Percentiles rank a stretch among this genome's conserved stretches.
These are phyloP conservation scores for Triticum timopheevii DNA, from an alignment of 176 grass and related monocot species.

Conservation along the genomic window DNA sequence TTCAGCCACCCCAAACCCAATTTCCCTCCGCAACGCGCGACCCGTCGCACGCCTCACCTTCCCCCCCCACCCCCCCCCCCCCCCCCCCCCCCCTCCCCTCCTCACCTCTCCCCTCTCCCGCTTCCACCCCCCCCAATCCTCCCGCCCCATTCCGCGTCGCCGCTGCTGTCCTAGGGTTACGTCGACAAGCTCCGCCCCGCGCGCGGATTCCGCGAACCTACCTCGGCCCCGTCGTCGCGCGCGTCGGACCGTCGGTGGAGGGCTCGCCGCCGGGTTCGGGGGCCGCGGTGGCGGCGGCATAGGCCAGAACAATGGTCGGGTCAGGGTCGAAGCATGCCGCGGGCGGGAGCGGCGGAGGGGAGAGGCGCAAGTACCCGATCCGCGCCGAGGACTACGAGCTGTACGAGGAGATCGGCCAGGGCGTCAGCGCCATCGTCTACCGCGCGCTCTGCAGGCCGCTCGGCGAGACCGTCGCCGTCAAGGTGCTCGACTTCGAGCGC, in stretches of 20 bases:
- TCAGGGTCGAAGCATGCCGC: not conserved
- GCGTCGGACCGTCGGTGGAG: not conserved
- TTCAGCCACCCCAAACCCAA: not conserved
- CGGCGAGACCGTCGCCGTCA: constrained; percentile 75
- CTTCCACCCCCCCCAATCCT: not conserved
- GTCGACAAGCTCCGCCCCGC: not conserved
- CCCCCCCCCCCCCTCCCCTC: not conserved
- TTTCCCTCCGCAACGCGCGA: constrained; percentile 44
- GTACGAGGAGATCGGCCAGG: constrained; percentile 84
- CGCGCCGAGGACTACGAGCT: constrained; percentile 79
- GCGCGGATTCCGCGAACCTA: not conserved
- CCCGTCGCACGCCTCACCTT: constrained; percentile 1
- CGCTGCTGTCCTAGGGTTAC: constrained; percentile 25
- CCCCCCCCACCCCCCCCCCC: not conserved
- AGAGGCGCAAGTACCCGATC: constrained; percentile 86
- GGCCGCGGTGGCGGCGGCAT: not conserved
- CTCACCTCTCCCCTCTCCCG: not conserved
- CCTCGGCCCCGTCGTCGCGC: not conserved
- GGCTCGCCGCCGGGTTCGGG: not conserved
- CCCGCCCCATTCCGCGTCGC: not conserved
- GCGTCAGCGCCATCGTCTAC: constrained; percentile 80
- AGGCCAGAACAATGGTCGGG: constrained; percentile 20
- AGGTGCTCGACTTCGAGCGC: constrained; percentile 92
- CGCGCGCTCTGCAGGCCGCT: constrained; percentile 71
- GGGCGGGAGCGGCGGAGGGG: constrained; percentile 5